These are phyloP conservation scores for Linum lewisii DNA, from an alignment of 345 rosid species.

Conservation along the genomic window DNA sequence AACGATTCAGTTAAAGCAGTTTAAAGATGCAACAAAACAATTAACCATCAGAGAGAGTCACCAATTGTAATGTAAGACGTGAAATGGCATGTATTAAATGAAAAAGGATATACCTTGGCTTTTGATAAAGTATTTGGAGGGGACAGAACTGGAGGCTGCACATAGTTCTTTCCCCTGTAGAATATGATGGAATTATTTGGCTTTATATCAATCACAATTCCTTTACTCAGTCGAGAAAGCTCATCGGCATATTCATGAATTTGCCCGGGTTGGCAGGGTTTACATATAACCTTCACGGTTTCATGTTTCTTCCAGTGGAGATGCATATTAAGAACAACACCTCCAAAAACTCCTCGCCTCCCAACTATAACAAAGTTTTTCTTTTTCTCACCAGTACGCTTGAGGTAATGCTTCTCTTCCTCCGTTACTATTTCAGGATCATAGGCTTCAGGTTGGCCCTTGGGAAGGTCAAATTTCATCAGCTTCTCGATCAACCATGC, in stretches of 20 bases:
- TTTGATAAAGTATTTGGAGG: slow-evolving; percentile 75
- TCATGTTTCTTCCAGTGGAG: slow-evolving; percentile 97
- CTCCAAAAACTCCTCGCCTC: slow-evolving; percentile 93
- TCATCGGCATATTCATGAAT: slow-evolving; percentile 76
- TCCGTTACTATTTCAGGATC: slow-evolving; percentile 86
- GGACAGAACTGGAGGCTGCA: slow-evolving; percentile 66
- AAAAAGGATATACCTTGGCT: slow-evolving; percentile 34
- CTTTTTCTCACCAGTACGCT: slow-evolving; percentile 87
- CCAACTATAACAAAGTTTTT: slow-evolving; percentile 77
- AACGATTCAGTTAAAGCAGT: neutral
- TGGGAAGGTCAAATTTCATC: slow-evolving; percentile 59
- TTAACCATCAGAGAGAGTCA: neutral
- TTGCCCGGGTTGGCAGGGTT: slow-evolving; percentile 77
- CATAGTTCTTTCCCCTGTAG: slow-evolving; percentile 87
- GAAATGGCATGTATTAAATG: neutral
- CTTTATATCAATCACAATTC: slow-evolving; percentile 72
- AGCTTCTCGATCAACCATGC: slow-evolving; percentile 84
- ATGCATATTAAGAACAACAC: slow-evolving; percentile 91
- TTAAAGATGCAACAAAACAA: neutral
- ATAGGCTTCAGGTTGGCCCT: slow-evolving; percentile 41
- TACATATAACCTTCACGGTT: slow-evolving; percentile 84
- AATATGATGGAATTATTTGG: slow-evolving; percentile 58
- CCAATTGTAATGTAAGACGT: neutral
- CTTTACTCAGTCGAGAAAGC: slow-evolving; percentile 72
- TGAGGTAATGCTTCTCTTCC: slow-evolving; percentile 85